Conservation (phyloP, 768 basidiomycete genomes). For the Kwoniella botswanensis region DNA sequence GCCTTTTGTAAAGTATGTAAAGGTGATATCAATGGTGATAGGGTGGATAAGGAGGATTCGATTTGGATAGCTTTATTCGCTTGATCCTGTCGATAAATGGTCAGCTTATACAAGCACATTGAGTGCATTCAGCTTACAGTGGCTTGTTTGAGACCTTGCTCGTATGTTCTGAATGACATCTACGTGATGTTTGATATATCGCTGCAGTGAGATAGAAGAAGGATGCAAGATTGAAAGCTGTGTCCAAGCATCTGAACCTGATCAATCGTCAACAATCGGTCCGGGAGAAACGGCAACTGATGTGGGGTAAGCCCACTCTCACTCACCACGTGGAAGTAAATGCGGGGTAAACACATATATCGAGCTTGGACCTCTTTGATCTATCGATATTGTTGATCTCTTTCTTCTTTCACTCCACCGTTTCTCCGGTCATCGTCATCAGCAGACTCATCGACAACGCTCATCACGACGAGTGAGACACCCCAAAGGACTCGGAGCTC, state of each 20-base stretch:
- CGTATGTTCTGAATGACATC: slow-evolving; percentile 42
- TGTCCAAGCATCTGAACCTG: background rate
- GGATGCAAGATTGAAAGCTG: too few species aligned
- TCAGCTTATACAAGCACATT: too few species aligned
- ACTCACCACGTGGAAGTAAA: background rate
- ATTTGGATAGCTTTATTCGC: slow-evolving; percentile 41
- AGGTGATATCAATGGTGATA: slow-evolving; percentile 37
- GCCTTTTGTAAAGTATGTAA: slow-evolving; percentile 45
- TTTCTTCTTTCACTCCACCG: background rate
- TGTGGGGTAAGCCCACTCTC: slow-evolving; percentile 7
- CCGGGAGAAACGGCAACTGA: background rate
- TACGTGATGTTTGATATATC: background rate
- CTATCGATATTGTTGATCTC: background rate
- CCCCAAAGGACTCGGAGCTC: background rate
- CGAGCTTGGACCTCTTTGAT: background rate
- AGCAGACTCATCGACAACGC: background rate
- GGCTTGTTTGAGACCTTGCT: slow-evolving; percentile 46
- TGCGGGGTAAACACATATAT: slow-evolving; percentile 7
- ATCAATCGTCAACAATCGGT: background rate
- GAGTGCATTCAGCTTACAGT: slow-evolving; percentile 23
- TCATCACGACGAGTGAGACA: background rate
- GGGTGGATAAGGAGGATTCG: slow-evolving; percentile 41
- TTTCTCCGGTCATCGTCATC: background rate
- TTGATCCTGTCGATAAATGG: slow-evolving; percentile 27
- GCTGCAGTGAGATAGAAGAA: too few species aligned